Evolutionary conservation across 2,329 filamentous ascomycete species (phyloP), one percentile per base, ranked within the genome.

Genomic region (Hymenoscyphus occultus): DNA sequence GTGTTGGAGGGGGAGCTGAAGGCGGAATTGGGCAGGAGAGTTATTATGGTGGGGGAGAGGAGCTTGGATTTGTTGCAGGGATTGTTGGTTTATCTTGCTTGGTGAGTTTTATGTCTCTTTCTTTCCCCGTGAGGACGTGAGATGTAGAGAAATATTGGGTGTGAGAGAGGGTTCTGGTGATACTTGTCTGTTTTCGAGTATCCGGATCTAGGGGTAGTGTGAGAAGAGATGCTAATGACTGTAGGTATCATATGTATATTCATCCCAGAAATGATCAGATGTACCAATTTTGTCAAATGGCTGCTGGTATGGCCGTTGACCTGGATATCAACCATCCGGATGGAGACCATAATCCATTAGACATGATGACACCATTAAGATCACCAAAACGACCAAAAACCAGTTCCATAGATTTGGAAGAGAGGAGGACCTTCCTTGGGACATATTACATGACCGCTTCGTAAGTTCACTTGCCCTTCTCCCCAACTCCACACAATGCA

Each of bases 1-100:
- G 75, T 84, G 2, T 85, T 87, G 56, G 84, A 86, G 35, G 80
- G 83, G 59, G 84, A 87, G 73, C 84, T 87, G 60, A 78, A 83
- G 39, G 85, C 85, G 70, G 78, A 84, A 0, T 69, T 86, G n/a
- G 83, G 80, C 1, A 76, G 84, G 56, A 86, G 84, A 72, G 82
- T 85, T 51, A 82, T 88, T 0, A 79, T 84, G 0, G 80, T 81
- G 2, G 84, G 84, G 0, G 84, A 88, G 76, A 80, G 83, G 64
- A 84, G 79, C 13, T 65, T 87, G 28, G 84, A 88, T 68, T 69
- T 87, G 16, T 72, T 88, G 1, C 82, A 86, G 67, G 84, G 84
- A 2, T 74, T 87, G 22, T 74, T 87, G 32, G 79, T 87, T 5
- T 87, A 87, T 67, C 80, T 83, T 60, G 77, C 80, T 19, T 88